Evolutionary conservation across 1,284 basidiomycete species (phyloP).

Genomic region (Ceratobasidium sp.): DNA sequence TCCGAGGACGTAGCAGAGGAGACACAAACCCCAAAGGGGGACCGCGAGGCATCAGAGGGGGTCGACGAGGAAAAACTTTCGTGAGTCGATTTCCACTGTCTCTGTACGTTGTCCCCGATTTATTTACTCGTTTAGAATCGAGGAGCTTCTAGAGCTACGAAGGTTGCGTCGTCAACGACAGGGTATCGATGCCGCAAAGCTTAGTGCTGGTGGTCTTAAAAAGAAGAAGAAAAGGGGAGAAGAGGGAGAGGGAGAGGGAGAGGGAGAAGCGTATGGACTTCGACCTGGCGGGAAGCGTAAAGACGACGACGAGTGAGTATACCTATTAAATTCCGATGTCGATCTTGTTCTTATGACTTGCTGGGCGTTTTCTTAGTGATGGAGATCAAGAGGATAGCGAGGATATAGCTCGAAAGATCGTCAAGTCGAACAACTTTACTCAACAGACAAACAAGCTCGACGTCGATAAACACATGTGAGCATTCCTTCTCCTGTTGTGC

Average conservation of each 20-base stretch:
- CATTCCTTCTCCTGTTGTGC: conserved; percentile 15
- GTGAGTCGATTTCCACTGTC: not conserved
- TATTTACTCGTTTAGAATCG: conserved; percentile 57
- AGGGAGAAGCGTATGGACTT: conserved; percentile 62
- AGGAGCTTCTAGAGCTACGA: conserved; percentile 85
- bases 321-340: not conserved
- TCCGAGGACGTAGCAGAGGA: conserved; percentile 17
- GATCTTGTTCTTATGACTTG: conserved; percentile 18
- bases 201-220: conserved; percentile 83
- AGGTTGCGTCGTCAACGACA: conserved; percentile 75
- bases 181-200: conserved; percentile 85
- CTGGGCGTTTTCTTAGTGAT: conserved; percentile 50
- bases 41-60: conserved; percentile 24
- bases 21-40: not conserved
- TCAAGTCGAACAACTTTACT: conserved; percentile 92
- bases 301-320: conserved; percentile 64
- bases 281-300: conserved; percentile 11
- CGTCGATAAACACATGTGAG: conserved; percentile 97
- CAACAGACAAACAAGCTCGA: conserved; percentile 95
- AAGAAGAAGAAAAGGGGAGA: conserved; percentile 69
- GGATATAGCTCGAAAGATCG: conserved; percentile 72
- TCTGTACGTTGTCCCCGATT: not conserved
- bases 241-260: conserved; percentile 62
- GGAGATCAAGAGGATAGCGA: conserved; percentile 66
- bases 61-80: conserved; percentile 24